Conservation (phyloP, 1,284 basidiomycete species). For the Veloboletus limbatus region DNA sequence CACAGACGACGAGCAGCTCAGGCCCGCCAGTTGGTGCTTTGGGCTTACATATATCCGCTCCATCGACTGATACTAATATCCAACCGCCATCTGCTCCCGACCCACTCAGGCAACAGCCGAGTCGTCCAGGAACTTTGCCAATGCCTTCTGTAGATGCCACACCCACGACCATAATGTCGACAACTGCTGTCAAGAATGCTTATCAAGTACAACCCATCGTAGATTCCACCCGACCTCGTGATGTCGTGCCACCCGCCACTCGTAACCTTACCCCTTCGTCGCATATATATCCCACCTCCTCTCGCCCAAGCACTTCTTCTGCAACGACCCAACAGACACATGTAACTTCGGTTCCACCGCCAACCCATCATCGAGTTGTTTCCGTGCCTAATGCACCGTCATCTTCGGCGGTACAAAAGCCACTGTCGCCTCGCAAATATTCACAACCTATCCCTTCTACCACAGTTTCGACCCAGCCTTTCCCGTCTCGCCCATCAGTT, state of each 20-base stretch:
- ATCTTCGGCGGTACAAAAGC: conserved; percentile 20
- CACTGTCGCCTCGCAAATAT: conserved; percentile 31
- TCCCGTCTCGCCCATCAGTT: conserved; percentile 26
- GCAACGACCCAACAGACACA: conserved; percentile 22
- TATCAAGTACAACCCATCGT: conserved; percentile 20
- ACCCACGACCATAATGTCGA: conserved; percentile 12
- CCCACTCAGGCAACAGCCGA: conserved; percentile 17
- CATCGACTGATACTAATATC: conserved; percentile 5
- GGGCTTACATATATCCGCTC: conserved; percentile 11
- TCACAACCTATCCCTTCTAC: conserved; percentile 30
- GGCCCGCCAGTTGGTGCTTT: conserved; percentile 4
- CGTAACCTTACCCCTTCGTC: conserved; percentile 24
- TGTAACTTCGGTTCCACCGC: conserved; percentile 21
- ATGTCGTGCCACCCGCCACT: conserved; percentile 12
- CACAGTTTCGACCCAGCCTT: conserved; percentile 30
- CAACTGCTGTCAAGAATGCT: conserved; percentile 17
- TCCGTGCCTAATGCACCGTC: conserved; percentile 24
- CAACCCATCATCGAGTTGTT: conserved; percentile 28
- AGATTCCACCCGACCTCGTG: conserved; percentile 27
- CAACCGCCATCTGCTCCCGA: conserved; percentile 18
- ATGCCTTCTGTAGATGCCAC: conserved; percentile 17
- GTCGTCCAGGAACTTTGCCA: conserved; percentile 13
- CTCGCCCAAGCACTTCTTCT: conserved; percentile 21
- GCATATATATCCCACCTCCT: conserved; percentile 22
- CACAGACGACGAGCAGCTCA: conserved; percentile 2